These are phyloP conservation scores for Knoxia roxburghii DNA, from an alignment of 257 asterid genomes.

Conservation along the genomic window DNA sequence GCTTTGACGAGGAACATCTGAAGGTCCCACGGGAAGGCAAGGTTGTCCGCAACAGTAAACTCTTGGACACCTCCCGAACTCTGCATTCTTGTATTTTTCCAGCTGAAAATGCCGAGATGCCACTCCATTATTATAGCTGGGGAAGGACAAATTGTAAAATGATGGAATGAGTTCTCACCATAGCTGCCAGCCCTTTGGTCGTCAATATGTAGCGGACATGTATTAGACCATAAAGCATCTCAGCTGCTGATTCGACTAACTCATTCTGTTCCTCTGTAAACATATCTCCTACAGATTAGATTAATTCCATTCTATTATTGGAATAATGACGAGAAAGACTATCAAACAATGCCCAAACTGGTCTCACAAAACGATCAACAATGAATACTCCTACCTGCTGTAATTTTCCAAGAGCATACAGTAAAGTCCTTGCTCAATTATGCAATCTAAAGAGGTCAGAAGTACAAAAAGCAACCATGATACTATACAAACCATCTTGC, in stretches of 20 bases:
- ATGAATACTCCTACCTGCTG: not conserved
- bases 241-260: conserved; percentile 60
- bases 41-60: conserved; percentile 62
- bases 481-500: not conserved
- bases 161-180: conserved; percentile 35
- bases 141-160: conserved; percentile 13
- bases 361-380: not conserved
- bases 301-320: conserved; percentile 21
- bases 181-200: conserved; percentile 55
- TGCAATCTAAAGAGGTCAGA: not conserved
- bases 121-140: conserved; percentile 21
- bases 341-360: not conserved
- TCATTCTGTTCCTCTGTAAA: conserved; percentile 59
- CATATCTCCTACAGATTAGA: conserved; percentile 44
- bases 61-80: conserved; percentile 63
- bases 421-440: not conserved
- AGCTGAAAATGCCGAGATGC: conserved; percentile 30
- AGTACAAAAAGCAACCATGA: not conserved
- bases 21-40: conserved; percentile 59
- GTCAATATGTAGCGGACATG: conserved; percentile 62
- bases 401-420: not conserved
- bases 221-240: conserved; percentile 60
- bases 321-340: conserved; percentile 6
- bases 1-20: conserved; percentile 53
- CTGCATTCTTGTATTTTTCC: conserved; percentile 64